Conservation (phyloP, 306 rosid species). For the Fragaria iinumae region DNA sequence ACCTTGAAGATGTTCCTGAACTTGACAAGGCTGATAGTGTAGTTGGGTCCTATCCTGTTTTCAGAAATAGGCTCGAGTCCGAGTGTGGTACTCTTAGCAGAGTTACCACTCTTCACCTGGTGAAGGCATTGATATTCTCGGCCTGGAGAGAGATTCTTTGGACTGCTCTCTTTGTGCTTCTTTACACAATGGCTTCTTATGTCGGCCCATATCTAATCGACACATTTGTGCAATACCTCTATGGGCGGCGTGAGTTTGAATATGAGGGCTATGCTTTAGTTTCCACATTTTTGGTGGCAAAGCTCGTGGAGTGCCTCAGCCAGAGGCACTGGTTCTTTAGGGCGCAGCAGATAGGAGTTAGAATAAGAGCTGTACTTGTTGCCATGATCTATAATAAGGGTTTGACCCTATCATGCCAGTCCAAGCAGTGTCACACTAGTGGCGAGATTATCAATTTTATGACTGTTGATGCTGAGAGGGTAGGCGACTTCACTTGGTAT, state of each 20-base stretch:
- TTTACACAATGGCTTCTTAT: constrained; percentile 55
- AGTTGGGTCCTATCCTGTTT: constrained; percentile 40
- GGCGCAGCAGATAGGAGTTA: constrained; percentile 59
- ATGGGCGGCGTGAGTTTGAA: constrained; percentile 44
- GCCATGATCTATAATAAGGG: constrained; percentile 62
- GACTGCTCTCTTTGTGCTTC: constrained; percentile 37
- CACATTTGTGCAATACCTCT: constrained; percentile 65
- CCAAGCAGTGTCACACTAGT: constrained; percentile 51
- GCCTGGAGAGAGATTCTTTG: constrained; percentile 55
- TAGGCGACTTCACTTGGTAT: constrained; percentile 65
- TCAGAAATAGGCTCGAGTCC: constrained; percentile 49
- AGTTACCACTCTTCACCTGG: constrained; percentile 51
- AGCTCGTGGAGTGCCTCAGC: constrained; percentile 61
- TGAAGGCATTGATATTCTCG: constrained; percentile 48
- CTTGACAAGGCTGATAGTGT: constrained; percentile 52
- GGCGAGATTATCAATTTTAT: constrained; percentile 81
- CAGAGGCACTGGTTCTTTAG: constrained; percentile 64
- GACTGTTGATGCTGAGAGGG: constrained; percentile 81
- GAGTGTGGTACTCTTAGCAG: constrained; percentile 35
- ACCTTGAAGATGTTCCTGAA: constrained; percentile 76
- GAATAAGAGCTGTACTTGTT: constrained; percentile 53
- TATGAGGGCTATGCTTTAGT: constrained; percentile 64
- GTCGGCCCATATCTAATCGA: constrained; percentile 85
- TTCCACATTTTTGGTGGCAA: constrained; percentile 53
- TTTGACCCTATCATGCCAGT: constrained; percentile 59